Conservation (phyloP, 1,284 basidiomycete genomes). For the Puccinia polysora region DNA sequence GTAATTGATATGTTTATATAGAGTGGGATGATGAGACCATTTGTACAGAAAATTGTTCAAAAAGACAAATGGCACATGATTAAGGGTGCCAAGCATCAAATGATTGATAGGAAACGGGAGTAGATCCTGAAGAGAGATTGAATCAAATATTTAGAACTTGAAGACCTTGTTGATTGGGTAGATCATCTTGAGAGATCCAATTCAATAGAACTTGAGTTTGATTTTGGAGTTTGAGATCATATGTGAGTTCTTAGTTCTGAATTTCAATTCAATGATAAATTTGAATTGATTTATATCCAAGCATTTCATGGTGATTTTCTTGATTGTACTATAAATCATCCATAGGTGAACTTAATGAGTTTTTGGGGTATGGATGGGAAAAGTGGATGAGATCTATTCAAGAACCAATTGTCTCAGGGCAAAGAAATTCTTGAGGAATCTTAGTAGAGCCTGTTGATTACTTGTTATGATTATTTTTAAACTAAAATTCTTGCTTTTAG, state of each 20-base stretch:
- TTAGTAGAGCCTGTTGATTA: too few relatives aligned
- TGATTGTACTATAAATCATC: constrained; percentile 11
- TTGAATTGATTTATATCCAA: neutral
- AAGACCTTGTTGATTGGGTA: neutral
- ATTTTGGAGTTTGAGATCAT: neutral
- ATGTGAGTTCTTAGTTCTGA: neutral
- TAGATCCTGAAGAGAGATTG: neutral
- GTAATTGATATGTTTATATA: neutral
- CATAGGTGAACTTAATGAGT: neutral
- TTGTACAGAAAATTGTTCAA: neutral
- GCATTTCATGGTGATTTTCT: constrained; percentile 4
- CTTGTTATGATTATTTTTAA: too few relatives aligned
- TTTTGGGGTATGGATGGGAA: neutral
- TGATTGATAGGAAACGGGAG: neutral
- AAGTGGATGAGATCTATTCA: neutral
- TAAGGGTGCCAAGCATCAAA: neutral
- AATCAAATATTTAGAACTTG: neutral
- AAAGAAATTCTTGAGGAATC: constrained; percentile 13
- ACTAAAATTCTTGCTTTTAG: too few relatives aligned
- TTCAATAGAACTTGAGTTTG: neutral
- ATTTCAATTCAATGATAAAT: neutral
- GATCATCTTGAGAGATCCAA: neutral
- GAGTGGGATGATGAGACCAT: neutral
- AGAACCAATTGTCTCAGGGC: constrained; percentile 16
- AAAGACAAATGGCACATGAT: neutral